Conservation (phyloP, 176 grass and related monocot genomes). For the Pontederia crassipes region DNA sequence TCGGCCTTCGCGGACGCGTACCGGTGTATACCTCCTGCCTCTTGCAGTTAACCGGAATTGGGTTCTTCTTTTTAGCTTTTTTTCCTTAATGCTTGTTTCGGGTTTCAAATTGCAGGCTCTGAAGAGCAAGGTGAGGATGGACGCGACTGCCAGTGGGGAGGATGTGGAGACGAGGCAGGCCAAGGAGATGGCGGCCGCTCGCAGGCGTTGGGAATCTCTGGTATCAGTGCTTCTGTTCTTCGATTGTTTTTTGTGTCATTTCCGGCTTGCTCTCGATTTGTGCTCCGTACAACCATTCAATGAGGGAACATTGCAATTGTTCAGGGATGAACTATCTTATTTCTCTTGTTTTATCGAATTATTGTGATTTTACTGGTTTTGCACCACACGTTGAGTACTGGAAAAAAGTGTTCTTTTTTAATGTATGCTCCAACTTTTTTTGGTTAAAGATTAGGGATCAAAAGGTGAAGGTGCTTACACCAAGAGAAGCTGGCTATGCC, state of each 20-base stretch:
- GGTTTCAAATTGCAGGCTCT: slow-evolving; percentile 19
- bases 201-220: slow-evolving; percentile 84
- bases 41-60: too few species aligned
- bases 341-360: slow-evolving; percentile 5
- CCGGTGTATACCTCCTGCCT: too few species aligned
- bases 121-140: slow-evolving; percentile 46
- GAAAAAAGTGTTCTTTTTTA: slow-evolving; percentile 11
- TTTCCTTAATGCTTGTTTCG: not conserved
- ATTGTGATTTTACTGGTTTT: slow-evolving; percentile 4
- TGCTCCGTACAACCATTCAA: not conserved
- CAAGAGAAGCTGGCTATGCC: slow-evolving; percentile 91
- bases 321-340: not conserved
- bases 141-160: slow-evolving; percentile 46
- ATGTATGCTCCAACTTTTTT: not conserved
- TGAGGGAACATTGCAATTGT: not conserved
- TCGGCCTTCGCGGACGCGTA: too few species aligned
- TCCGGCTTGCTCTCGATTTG: not conserved
- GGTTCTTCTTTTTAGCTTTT: slow-evolving; percentile 1
- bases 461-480: slow-evolving; percentile 83
- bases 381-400: slow-evolving; percentile 13
- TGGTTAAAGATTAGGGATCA: slow-evolving; percentile 86
- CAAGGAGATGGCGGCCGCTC: slow-evolving; percentile 83
- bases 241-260: not conserved
- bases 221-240: slow-evolving; percentile 18
- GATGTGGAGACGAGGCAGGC: slow-evolving; percentile 68